Evolutionary conservation across 495 filamentous ascomycete species (phyloP).

Genomic region (Neurospora sp.): DNA sequence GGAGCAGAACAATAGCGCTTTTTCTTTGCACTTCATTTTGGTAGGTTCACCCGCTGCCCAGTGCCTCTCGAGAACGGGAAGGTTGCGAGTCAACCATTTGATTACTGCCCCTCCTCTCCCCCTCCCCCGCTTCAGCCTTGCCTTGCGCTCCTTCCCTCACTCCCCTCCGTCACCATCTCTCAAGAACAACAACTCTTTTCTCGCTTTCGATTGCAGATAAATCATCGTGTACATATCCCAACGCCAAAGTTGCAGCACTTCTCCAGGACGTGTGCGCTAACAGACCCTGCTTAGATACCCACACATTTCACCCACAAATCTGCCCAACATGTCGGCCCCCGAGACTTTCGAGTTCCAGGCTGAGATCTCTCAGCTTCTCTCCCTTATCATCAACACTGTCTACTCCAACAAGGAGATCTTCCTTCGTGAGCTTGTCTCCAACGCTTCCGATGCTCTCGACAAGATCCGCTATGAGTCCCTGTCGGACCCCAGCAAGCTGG

Average conservation of each 20-base stretch:
- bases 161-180: not conserved
- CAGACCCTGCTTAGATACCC: slow-evolving; percentile 14
- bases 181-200: not conserved
- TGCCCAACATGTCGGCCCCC: slow-evolving; percentile 52
- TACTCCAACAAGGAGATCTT: slow-evolving; percentile 99
- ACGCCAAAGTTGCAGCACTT: not conserved
- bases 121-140: not conserved
- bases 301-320: slow-evolving; percentile 11
- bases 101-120: not conserved
- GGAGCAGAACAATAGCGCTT: slow-evolving; percentile 1
- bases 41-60: not conserved
- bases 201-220: not conserved
- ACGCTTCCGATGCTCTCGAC: slow-evolving; percentile 96
- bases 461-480: slow-evolving; percentile 99
- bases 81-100: not conserved
- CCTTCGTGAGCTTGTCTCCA: slow-evolving; percentile 94
- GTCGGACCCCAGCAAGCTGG: slow-evolving; percentile 93
- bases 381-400: slow-evolving; percentile 99
- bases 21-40: not conserved
- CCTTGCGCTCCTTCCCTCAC: not conserved
- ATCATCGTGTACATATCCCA: not conserved
- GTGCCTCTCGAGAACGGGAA: not conserved
- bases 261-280: slow-evolving; percentile 2
- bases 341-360: slow-evolving; percentile 99
- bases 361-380: slow-evolving; percentile 99